Evolutionary conservation across 495 filamentous ascomycete species (phyloP).

Genomic region (Xylaria flabelliformis): DNA sequence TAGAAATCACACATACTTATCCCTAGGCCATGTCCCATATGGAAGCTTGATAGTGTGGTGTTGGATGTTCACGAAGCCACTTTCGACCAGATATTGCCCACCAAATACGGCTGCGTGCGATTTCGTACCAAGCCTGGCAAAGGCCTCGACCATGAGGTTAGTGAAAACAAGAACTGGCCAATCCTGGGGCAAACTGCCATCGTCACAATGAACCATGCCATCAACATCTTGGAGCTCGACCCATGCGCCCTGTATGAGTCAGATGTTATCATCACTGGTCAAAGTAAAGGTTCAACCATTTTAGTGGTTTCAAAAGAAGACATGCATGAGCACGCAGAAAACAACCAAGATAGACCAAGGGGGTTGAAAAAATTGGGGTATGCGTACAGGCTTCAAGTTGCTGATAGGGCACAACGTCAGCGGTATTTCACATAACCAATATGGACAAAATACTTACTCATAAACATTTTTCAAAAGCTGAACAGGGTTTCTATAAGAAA

Average conservation of each 20-base stretch:
- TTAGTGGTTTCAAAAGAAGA: not conserved
- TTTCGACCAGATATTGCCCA: slow-evolving; percentile 57
- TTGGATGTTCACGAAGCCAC: slow-evolving; percentile 64
- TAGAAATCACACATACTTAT: slow-evolving; percentile 46
- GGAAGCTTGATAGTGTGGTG: slow-evolving; percentile 58
- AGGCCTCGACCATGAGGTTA: slow-evolving; percentile 36
- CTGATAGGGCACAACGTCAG: slow-evolving; percentile 32
- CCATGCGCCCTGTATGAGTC: slow-evolving; percentile 50
- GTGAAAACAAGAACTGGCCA: slow-evolving; percentile 40
- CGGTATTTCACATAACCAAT: not conserved
- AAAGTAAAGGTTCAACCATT: not conserved
- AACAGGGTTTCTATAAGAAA: slow-evolving; percentile 23
- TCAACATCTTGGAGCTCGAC: slow-evolving; percentile 60
- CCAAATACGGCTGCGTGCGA: slow-evolving; percentile 53
- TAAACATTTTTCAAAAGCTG: slow-evolving; percentile 45
- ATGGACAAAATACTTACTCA: slow-evolving; percentile 36
- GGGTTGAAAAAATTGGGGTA: not conserved
- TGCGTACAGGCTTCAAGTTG: slow-evolving; percentile 48
- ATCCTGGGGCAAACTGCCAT: slow-evolving; percentile 45
- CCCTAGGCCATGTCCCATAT: slow-evolving; percentile 59
- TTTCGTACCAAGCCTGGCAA: slow-evolving; percentile 42
- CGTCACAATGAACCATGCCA: slow-evolving; percentile 49
- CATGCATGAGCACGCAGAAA: not conserved
- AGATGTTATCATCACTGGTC: not conserved
- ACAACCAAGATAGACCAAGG: not conserved